Conservation (phyloP, 306 rosid genomes). For the Abrus precatorius region DNA sequence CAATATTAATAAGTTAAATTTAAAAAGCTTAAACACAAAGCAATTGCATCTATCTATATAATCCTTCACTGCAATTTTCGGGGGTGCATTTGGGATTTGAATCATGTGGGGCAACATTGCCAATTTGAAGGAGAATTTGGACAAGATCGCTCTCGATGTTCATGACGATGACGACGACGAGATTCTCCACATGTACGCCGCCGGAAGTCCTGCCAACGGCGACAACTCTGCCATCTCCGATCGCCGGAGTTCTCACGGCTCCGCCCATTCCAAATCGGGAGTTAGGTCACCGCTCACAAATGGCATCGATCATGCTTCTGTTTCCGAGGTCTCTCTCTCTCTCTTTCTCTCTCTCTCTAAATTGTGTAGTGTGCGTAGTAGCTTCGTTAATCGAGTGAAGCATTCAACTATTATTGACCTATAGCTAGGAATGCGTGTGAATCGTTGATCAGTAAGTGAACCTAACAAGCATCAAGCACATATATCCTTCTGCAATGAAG, state of each 20-base stretch:
- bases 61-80: slow-evolving; percentile 12
- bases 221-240: slow-evolving; percentile 55
- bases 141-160: slow-evolving; percentile 83
- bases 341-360: not conserved
- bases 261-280: slow-evolving; percentile 59
- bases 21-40: not conserved
- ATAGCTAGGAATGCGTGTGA: slow-evolving; percentile 17
- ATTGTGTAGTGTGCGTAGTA: not conserved
- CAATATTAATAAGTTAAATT: not conserved
- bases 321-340: slow-evolving; percentile 58
- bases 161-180: slow-evolving; percentile 70
- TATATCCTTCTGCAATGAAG: slow-evolving; percentile 20
- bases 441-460: not conserved
- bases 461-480: no score
- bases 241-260: slow-evolving; percentile 74
- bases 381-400: slow-evolving; percentile 5
- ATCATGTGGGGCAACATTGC: slow-evolving; percentile 80
- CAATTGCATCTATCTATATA: not conserved
- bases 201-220: slow-evolving; percentile 52
- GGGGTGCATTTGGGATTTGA: slow-evolving; percentile 38
- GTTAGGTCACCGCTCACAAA: slow-evolving; percentile 57
- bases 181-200: slow-evolving; percentile 51
- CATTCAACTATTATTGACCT: slow-evolving; percentile 25
- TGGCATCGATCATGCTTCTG: slow-evolving; percentile 58
- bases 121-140: slow-evolving; percentile 78